Evolutionary conservation across 495 filamentous ascomycete genomes (phyloP), one percentile per base, ranked within the genome.

Genomic region (Aspergillus incahuasiensis): DNA sequence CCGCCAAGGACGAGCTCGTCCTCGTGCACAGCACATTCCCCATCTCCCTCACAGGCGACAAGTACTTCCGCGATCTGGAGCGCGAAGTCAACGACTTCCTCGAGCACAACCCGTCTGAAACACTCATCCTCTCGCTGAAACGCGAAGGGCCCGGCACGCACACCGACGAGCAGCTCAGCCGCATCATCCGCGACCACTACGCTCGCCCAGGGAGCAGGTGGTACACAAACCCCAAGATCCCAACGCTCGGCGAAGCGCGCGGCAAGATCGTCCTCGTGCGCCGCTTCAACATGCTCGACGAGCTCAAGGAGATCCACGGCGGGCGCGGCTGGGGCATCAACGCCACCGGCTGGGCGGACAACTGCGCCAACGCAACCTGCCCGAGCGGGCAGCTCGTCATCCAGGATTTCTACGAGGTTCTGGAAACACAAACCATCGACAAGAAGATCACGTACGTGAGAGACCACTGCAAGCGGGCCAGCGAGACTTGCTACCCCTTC

Each of bases 321-420:
- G 87, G 85, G 3, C 63, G 68, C 15, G 90, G 87, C n/a, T 88
- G 83, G 77, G 88, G 88, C 18, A 87, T 98, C 49, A 84, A 97
- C 70, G 94, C 84, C 18, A 82, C 83, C 48, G 76, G 74, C 48
- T 98, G 94, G 94, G 86, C 85, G 1, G 88, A 97, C 68, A 98
- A 98, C 68, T 91, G 88, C 34, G 82, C 87, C 6, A 79, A 95
- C 63, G 84, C 87, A 13, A 77, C 73, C 11, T 86, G 87, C 42
- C 82, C 85, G 11, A 85, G 83, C 64, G 91, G 87, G 5, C 79
- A 85, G 59, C 81, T 96, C 24, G 85, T 90, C 51, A 86, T 98
- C 35, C 94, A 98, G 74, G 94, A 98, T 69, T 97, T 91, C 68
- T 97, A 92, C 77, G 92, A 95, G 63, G 86, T 98, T 16, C 69